Percentiles rank a stretch among this genome's conserved stretches.
phyloP scores from a whole-genome alignment of 2,329 filamentous ascomycete species.

The Ambrosiella xylebori region DNA sequence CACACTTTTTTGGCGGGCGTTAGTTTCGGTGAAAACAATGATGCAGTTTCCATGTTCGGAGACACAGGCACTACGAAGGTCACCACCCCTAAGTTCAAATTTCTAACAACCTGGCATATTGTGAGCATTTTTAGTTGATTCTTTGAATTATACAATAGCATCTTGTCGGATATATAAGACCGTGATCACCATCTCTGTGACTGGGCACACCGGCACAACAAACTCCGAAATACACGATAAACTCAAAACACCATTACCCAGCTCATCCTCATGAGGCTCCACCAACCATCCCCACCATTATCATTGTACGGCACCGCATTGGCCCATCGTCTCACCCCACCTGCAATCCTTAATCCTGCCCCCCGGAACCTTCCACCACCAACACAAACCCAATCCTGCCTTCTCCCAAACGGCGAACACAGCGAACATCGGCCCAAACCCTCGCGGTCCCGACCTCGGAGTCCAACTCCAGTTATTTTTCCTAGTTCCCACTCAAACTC shows the following conservation, averaged over 20 bases:
- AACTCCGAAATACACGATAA: neutral
- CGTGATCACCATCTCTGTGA: too few relatives aligned
- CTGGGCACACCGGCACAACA: too few relatives aligned
- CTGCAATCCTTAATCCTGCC: neutral
- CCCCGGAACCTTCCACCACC: neutral
- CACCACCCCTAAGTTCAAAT: neutral
- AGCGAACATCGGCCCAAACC: neutral
- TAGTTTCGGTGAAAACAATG: neutral
- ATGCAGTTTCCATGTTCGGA: neutral
- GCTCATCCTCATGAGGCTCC: neutral
- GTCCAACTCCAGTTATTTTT: neutral
- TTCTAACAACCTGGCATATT: too few relatives aligned
- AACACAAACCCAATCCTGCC: neutral
- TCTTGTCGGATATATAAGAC: too few relatives aligned
- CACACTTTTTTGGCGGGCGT: neutral
- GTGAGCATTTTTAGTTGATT: too few relatives aligned
- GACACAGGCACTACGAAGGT: neutral
- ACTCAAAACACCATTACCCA: neutral
- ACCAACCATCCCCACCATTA: neutral
- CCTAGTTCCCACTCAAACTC: neutral
- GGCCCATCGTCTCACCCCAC: neutral
- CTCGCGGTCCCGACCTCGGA: neutral
- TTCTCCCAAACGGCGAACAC: neutral
- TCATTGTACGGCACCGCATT: neutral
- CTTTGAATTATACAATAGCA: too few relatives aligned